phyloP scores from a whole-genome alignment of 176 grass and related monocot species.

The Chloris gayana region DNA sequence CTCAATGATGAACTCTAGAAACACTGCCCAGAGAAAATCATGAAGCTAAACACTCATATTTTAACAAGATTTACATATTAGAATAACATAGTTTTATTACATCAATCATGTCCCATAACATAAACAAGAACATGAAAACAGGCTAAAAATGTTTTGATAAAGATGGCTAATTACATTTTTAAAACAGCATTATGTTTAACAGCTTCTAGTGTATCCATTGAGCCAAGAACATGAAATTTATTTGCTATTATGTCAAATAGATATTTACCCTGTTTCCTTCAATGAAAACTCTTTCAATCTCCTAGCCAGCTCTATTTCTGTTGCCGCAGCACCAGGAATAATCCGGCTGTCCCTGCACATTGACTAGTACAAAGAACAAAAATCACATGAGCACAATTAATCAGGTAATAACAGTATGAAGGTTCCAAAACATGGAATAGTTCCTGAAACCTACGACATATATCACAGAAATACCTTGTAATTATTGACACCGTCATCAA shows the following conservation, averaged over 20 bases:
- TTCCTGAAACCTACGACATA: background rate
- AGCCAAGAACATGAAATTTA: background rate
- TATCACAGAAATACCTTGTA: constrained; percentile 68
- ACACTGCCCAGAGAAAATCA: too few relatives aligned
- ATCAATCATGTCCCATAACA: background rate
- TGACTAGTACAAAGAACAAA: constrained; percentile 52
- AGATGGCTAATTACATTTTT: background rate
- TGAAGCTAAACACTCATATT: too few relatives aligned
- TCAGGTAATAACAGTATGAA: background rate
- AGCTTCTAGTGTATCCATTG: background rate
- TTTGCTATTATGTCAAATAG: constrained; percentile 10
- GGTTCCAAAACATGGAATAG: background rate
- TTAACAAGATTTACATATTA: too few relatives aligned
- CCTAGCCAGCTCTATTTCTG: constrained; percentile 90
- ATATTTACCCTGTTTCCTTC: constrained; percentile 90
- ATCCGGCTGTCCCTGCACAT: constrained; percentile 95
- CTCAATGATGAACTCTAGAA: too few relatives aligned
- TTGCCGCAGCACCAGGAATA: constrained; percentile 86
- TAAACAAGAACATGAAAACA: background rate
- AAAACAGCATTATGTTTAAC: background rate
- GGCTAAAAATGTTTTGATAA: background rate
- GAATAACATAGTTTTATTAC: too few relatives aligned
- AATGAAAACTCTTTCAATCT: constrained; percentile 88
- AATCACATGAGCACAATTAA: background rate
- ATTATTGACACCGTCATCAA: constrained; percentile 95